Base-by-base conservation (phyloP, 2,329 filamentous ascomycete species). In the Colletotrichum siamense region DNA sequence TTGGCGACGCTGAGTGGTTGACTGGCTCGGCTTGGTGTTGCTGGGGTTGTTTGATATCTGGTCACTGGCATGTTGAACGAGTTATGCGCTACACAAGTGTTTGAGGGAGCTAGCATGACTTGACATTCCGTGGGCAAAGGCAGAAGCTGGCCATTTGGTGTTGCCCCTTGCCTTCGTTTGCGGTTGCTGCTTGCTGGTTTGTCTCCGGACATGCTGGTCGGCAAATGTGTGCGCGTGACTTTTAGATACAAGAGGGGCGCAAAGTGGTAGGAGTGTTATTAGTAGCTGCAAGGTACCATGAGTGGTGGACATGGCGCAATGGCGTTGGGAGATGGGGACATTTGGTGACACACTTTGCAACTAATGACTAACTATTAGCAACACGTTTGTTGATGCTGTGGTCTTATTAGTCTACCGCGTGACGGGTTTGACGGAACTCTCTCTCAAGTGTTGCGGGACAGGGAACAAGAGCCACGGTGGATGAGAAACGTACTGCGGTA, bases 1-100 rank as follows among this genome's bases (percentile, higher is more conserved):
- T 68, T 32, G 49, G 44, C 36, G 26, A 39, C 49, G 44, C 70
- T 73, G 70, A 76, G 55, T 76, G 73, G 73, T 22, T 66, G 49
- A 22, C 18, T 6, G 18, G 26, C 34, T 52, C n/a, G 62, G 18
- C 36, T 26, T 52, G n/a, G 62, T 32, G 55, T 28, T 30, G 30
- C 63, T 26, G 22, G 34, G n/a, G n/a, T 63, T 36, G n/a, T 73
- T n/a, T 55, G 30, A 49, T 59, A 59, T n/a, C 10, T 49, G 63
- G 36, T 49, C 57, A 62, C 28, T 18, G 57, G 59, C 59, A 30
- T 70, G 57, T 36, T 63, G 18, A 64, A 73, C 65, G 57, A 24
- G 66, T 22, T 59, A 28, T 28, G 55, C 55, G 55, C 55, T 24
- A 30, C 26, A 34, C 30, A 34, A 36, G 28, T 63, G 61, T 63